phyloP scores from a whole-genome alignment of 495 filamentous ascomycete genomes.

The Penicillium crystallinum region DNA sequence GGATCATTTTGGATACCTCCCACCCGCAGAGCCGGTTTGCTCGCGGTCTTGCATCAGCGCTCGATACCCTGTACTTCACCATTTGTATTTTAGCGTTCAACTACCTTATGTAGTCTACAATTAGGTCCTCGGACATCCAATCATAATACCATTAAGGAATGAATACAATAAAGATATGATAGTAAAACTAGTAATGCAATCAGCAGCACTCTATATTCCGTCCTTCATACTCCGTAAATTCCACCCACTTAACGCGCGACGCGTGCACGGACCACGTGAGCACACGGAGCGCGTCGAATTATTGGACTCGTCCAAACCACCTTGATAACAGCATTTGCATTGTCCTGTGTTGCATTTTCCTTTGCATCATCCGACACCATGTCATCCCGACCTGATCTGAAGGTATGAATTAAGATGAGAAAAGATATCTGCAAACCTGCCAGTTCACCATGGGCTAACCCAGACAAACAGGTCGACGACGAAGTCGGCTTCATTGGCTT shows the following conservation, averaged over 20 bases:
- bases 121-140: slow-evolving; percentile 11
- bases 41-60: slow-evolving; percentile 33
- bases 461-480: slow-evolving; percentile 70
- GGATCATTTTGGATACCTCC: slow-evolving; percentile 26
- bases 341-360: slow-evolving; percentile 2
- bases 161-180: neutral
- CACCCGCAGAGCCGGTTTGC: slow-evolving; percentile 23
- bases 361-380: slow-evolving; percentile 45
- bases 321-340: neutral
- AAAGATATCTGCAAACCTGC: neutral
- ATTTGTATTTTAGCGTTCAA: slow-evolving; percentile 10
- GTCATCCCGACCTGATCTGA: slow-evolving; percentile 88
- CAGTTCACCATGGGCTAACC: neutral
- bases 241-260: slow-evolving; percentile 31
- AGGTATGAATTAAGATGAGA: slow-evolving; percentile 46
- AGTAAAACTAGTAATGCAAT: neutral
- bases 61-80: slow-evolving; percentile 27
- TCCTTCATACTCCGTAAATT: neutral
- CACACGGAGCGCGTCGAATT: slow-evolving; percentile 17
- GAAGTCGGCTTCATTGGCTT: slow-evolving; percentile 94
- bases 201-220: neutral
- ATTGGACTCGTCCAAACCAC: slow-evolving; percentile 11
- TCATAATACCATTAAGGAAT: slow-evolving; percentile 12
- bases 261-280: slow-evolving; percentile 38
- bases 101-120: slow-evolving; percentile 6